phyloP scores from a whole-genome alignment of 257 asterid genomes.

The Prunella vulgaris region DNA sequence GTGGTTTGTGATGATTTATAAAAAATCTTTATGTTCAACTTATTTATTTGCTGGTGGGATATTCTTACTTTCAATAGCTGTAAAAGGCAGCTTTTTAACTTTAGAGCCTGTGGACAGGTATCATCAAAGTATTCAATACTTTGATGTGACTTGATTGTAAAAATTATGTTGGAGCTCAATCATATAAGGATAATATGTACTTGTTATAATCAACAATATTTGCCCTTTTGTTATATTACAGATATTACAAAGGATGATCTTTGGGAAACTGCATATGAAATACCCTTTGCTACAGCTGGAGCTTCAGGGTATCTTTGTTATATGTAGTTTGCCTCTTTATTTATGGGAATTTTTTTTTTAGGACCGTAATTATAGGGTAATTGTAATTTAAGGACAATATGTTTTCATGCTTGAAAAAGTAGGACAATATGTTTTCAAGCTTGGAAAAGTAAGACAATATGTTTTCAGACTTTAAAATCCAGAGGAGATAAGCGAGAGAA shows the following conservation, averaged over 20 bases:
- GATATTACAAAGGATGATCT: slow-evolving; percentile 88
- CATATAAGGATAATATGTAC: no score
- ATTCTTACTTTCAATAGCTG: background rate
- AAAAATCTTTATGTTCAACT: background rate
- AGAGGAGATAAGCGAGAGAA: no score
- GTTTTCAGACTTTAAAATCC: no score
- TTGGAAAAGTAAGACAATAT: no score
- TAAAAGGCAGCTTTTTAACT: background rate
- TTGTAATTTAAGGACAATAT: no score
- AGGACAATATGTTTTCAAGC: no score
- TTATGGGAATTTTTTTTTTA: no score
- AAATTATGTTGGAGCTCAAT: no score
- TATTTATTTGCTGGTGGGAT: slow-evolving; percentile 1
- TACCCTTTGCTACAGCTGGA: slow-evolving; percentile 96
- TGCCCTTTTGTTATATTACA: slow-evolving; percentile 27
- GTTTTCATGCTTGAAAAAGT: no score
- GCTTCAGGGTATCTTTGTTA: slow-evolving; percentile 79
- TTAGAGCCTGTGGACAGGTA: slow-evolving; percentile 7
- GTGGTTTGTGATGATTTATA: slow-evolving; percentile 5
- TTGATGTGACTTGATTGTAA: no score
- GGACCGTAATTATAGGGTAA: no score
- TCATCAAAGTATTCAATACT: background rate
- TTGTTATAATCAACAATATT: background rate
- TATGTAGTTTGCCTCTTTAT: background rate
- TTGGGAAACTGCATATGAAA: slow-evolving; percentile 90